Percentiles rank a stretch among this genome's conserved stretches.
These are phyloP conservation scores for Ceratobasidium sp. DNA, from an alignment of 1,284 basidiomycete genomes.

Conservation along the genomic window DNA sequence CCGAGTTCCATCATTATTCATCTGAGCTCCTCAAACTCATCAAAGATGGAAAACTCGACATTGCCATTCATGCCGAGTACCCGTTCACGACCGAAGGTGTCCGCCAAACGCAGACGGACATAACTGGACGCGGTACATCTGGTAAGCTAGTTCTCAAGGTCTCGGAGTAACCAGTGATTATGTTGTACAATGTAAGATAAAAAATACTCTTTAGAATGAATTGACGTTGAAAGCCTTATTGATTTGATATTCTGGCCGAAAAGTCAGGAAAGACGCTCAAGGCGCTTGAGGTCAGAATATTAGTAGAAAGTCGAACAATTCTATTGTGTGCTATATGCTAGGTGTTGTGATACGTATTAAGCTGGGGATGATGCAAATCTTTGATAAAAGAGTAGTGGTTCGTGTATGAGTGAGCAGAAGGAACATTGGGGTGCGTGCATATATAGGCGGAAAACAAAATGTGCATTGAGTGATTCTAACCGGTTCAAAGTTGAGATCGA, in stretches of 20 bases:
- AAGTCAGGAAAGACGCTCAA: too few species aligned
- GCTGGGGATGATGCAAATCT: too few species aligned
- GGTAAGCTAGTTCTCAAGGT: slow-evolving; percentile 86
- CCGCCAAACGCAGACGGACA: slow-evolving; percentile 78
- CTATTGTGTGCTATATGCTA: too few species aligned
- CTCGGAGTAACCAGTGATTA: slow-evolving; percentile 21
- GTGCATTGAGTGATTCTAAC: too few species aligned
- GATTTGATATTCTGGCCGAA: too few species aligned
- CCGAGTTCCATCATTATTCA: slow-evolving; percentile 73
- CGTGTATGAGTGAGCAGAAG: too few species aligned
- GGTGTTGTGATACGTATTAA: too few species aligned
- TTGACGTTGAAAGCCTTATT: not conserved
- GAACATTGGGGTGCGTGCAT: too few species aligned
- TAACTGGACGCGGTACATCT: slow-evolving; percentile 77
- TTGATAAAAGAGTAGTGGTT: too few species aligned
- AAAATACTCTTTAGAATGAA: not conserved
- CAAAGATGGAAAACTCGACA: slow-evolving; percentile 66
- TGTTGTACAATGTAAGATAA: not conserved
- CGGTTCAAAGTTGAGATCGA: not conserved
- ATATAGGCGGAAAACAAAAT: too few species aligned
- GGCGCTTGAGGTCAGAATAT: too few species aligned
- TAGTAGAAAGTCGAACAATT: too few species aligned
- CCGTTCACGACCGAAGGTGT: slow-evolving; percentile 84
- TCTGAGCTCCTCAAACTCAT: slow-evolving; percentile 73
- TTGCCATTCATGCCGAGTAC: slow-evolving; percentile 80